A percentile compares a stretch with the other conserved stretches of the same genome.
These are phyloP conservation scores for Globisporangium middletonii DNA, from an alignment of 352 stramenopile genomes.

Conservation along the genomic window DNA sequence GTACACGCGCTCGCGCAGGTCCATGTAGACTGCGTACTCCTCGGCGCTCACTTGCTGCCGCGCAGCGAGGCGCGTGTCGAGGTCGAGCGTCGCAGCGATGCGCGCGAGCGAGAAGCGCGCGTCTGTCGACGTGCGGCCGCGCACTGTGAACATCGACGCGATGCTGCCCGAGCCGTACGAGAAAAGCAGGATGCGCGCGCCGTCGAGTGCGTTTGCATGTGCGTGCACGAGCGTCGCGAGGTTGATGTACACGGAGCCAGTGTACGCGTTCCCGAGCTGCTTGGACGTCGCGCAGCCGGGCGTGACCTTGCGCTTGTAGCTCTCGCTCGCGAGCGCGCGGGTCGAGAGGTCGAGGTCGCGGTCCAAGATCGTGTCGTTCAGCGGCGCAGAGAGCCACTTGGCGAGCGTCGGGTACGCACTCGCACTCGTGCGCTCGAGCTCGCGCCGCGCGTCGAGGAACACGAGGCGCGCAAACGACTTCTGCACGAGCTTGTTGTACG, in stretches of 20 bases:
- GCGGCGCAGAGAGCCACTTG: conserved; percentile 69
- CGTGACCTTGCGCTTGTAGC: conserved; percentile 75
- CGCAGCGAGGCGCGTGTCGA: conserved; percentile 72
- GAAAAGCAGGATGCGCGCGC: conserved; percentile 90
- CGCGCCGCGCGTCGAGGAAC: conserved; percentile 54
- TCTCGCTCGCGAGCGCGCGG: conserved; percentile 67
- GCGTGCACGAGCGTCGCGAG: conserved; percentile 88
- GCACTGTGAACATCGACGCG: conserved; percentile 93
- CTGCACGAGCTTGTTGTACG: conserved; percentile 99
- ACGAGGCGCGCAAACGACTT: conserved; percentile 89
- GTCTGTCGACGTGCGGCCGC: conserved; percentile 18
- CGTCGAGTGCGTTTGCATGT: conserved; percentile 38
- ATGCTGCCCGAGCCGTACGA: conserved; percentile 96
- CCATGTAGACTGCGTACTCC: conserved; percentile 91
- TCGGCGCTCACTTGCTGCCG: conserved; percentile 81
- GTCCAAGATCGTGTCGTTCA: conserved; percentile 92
- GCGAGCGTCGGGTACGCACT: conserved; percentile 27
- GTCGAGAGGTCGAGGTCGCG: conserved; percentile 85
- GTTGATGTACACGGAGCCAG: conserved; percentile 95
- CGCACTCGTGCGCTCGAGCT: conserved; percentile 15
- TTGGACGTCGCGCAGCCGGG: conserved; percentile 86
- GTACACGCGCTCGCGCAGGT: conserved; percentile 86
- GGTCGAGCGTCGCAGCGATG: conserved; percentile 82
- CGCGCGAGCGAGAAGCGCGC: conserved; percentile 81
- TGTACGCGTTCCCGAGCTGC: conserved; percentile 96